Evolutionary conservation across 1,139 yeast genomes (phyloP).

Genomic region (Blastobotrys apis): DNA sequence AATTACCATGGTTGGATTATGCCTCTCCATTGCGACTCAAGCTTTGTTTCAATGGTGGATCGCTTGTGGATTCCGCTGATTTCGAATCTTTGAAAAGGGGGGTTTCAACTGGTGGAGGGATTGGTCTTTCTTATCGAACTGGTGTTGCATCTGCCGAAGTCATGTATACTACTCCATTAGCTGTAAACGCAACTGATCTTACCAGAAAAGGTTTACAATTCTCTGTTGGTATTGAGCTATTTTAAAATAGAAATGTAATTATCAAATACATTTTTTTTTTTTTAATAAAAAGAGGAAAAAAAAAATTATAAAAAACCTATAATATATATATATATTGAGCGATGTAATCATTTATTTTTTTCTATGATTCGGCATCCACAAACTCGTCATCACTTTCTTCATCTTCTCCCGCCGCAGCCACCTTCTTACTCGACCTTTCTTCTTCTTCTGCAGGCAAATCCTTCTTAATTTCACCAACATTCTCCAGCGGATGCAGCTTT

Average conservation of each 20-base stretch:
- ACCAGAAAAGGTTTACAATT: constrained; percentile 83
- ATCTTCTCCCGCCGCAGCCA: constrained; percentile 9
- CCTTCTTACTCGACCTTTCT: no score
- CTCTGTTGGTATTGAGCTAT: constrained; percentile 81
- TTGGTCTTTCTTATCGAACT: constrained; percentile 76
- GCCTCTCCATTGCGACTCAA: constrained; percentile 69
- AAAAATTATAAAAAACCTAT: not conserved
- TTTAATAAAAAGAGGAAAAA: not conserved
- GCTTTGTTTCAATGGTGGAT: constrained; percentile 68
- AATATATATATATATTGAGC: no score
- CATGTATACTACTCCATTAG: constrained; percentile 74
- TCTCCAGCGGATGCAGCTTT: constrained; percentile 33
- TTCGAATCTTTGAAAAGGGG: constrained; percentile 25
- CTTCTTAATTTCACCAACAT: constrained; percentile 13
- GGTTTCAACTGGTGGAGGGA: constrained; percentile 26
- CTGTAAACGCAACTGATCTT: constrained; percentile 60
- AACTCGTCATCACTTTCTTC: constrained; percentile 25
- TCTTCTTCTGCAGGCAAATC: constrained; percentile 11
- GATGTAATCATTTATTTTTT: no score
- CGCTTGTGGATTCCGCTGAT: constrained; percentile 6
- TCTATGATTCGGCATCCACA: constrained; percentile 24
- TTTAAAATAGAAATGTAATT: not conserved
- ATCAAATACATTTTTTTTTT: not conserved
- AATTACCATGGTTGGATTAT: constrained; percentile 49
- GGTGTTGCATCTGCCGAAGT: constrained; percentile 89